Conservation (phyloP, 2,329 filamentous ascomycete species). For the Amylocarpus encephaloides region DNA sequence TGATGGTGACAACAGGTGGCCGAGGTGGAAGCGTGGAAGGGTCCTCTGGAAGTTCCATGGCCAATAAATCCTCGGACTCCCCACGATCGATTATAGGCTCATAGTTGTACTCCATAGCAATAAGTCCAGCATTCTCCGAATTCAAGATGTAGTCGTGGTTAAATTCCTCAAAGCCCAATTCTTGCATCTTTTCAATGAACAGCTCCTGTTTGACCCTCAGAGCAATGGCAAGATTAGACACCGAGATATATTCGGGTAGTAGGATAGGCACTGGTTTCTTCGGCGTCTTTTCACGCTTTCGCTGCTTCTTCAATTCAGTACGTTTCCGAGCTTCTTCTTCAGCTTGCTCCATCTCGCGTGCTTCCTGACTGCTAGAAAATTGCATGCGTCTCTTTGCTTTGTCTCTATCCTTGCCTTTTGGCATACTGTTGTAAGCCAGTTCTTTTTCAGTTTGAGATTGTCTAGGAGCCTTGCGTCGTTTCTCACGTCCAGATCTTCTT, state of each 20-base stretch:
- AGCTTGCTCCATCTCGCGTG: constrained; percentile 26
- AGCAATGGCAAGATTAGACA: constrained; percentile 72
- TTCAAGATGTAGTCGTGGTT: constrained; percentile 80
- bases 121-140: constrained; percentile 80
- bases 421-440: constrained; percentile 12
- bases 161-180: constrained; percentile 86
- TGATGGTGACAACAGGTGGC: constrained; percentile 95
- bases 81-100: constrained; percentile 71
- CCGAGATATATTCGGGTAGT: constrained; percentile 85
- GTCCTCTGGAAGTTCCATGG: constrained; percentile 64
- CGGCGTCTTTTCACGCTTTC: constrained; percentile 37
- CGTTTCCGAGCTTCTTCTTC: constrained; percentile 28
- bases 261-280: constrained; percentile 51
- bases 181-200: constrained; percentile 69
- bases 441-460: background rate
- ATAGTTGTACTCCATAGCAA: constrained; percentile 88
- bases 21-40: constrained; percentile 61
- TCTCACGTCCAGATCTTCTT: background rate
- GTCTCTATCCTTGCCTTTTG: constrained; percentile 27
- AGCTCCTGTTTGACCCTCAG: constrained; percentile 63
- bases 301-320: constrained; percentile 38
- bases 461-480: background rate
- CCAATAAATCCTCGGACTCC: constrained; percentile 62
- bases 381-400: constrained; percentile 26
- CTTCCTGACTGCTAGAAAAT: constrained; percentile 26